Base-by-base conservation (phyloP, 805 yeast genomes). In the Wickerhamiella azymoides region DNA sequence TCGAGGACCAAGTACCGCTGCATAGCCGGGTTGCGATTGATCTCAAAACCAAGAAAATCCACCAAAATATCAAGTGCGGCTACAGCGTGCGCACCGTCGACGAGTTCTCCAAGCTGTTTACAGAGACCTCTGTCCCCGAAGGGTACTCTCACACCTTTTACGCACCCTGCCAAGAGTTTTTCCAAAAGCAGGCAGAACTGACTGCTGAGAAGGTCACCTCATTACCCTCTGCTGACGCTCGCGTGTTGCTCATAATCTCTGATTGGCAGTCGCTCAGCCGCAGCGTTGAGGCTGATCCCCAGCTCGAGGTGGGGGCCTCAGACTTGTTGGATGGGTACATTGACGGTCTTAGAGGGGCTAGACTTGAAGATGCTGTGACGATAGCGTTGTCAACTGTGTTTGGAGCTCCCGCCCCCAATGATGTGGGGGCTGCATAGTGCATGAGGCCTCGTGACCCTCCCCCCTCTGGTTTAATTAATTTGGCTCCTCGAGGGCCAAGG, bases 11-110 rank as follows among this genome's bases (percentile, higher is more conserved):
- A 51, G 78, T 84, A 3, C 94, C 94, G 2, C 72, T 76, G 0
- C 77, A 82, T 54, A 84, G 80, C 13, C 68, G 94, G 52, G 94
- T 88, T 9, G 84, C 93, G 0, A 84, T 88, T 1, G 84, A 88
- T 55, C 51, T 77, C 9, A 66, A 74, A 39, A 72, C 72, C 10
- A 71, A 70, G 43, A 72, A 70, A 45, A 74, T 84, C 10, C 92
- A 84, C 0, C 74, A 84, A 7, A 53, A 65, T 10, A 93, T 92
- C 0, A 82, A 84, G 53, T 65, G 63, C 19, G 38, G 45, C 1
- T 86, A 80, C 59, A 73, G 72, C 47, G 88, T 86, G 1, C 66
- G 96, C 47, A 63, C 80, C 10, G 84, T 82, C 2, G 67, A 69
- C 45, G 57, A 66, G 5, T 77, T 85, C 55, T 72, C 76, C 36